A percentile compares a stretch with the other conserved stretches of the same genome.
These are phyloP conservation scores for Naganishia sp. DNA, from an alignment of 1,284 basidiomycete species.

Conservation along the genomic window DNA sequence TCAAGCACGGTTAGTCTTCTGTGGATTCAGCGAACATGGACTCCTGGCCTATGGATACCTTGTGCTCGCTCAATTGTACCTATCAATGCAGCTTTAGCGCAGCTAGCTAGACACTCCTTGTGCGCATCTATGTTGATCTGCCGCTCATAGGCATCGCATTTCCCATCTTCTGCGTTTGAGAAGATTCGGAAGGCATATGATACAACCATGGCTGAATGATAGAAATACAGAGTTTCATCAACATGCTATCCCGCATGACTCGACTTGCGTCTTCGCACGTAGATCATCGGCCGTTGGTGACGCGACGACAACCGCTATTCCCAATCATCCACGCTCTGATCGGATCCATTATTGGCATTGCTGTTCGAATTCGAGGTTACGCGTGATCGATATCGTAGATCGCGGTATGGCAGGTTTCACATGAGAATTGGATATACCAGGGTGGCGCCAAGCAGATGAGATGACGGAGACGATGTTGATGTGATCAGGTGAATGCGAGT, in stretches of 20 bases:
- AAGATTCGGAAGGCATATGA: background rate
- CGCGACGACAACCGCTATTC: background rate
- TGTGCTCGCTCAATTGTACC: too few relatives aligned
- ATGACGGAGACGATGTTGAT: background rate
- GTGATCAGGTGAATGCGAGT: background rate
- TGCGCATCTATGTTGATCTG: background rate
- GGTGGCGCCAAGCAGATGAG: background rate
- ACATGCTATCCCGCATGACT: too few relatives aligned
- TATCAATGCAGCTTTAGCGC: background rate
- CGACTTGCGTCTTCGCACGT: too few relatives aligned
- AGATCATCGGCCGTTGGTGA: background rate
- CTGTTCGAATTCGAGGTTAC: background rate
- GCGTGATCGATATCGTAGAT: background rate
- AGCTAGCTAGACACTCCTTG: background rate
- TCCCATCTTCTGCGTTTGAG: too few relatives aligned
- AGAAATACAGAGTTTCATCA: too few relatives aligned
- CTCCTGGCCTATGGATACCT: too few relatives aligned
- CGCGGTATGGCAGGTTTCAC: background rate
- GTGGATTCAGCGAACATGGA: background rate
- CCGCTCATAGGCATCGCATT: background rate
- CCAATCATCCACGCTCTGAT: background rate
- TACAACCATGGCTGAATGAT: background rate
- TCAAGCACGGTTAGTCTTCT: background rate
- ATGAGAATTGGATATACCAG: too few relatives aligned
- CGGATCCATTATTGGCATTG: conserved; percentile 7